phyloP scores from a whole-genome alignment of 2,329 filamentous ascomycete genomes.

The Curvularia sp. region DNA sequence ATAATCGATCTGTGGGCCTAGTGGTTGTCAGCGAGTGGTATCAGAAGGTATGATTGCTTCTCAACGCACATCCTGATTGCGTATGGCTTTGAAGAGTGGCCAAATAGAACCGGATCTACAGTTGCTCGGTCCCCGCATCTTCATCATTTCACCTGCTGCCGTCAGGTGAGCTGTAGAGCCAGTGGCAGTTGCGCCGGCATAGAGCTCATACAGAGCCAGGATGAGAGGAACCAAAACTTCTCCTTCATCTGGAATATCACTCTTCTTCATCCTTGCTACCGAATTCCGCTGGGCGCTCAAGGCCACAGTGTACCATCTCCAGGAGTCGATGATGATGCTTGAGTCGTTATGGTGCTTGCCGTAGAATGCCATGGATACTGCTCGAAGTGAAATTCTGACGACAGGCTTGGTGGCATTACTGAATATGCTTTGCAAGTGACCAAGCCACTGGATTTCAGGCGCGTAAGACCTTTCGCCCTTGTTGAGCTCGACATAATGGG shows the following conservation, averaged over 20 bases:
- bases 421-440: constrained; percentile 31
- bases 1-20: constrained; percentile 40
- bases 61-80: constrained; percentile 39
- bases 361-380: constrained; percentile 46
- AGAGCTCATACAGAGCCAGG: constrained; percentile 41
- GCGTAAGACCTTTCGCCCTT: constrained; percentile 26
- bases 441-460: constrained; percentile 39
- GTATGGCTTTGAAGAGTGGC: constrained; percentile 41
- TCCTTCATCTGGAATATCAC: constrained; percentile 37
- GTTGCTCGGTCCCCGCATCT: constrained; percentile 41
- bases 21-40: constrained; percentile 12
- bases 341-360: constrained; percentile 41
- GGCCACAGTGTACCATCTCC: constrained; percentile 44
- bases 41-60: background rate
- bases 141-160: constrained; percentile 41
- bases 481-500: constrained; percentile 43
- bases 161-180: constrained; percentile 42
- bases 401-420: constrained; percentile 33
- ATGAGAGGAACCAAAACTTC: constrained; percentile 44
- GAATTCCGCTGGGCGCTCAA: constrained; percentile 37
- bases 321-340: constrained; percentile 42
- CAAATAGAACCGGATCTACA: constrained; percentile 33
- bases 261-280: constrained; percentile 23
- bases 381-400: constrained; percentile 41
- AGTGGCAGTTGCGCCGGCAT: constrained; percentile 38